Percentiles rank a stretch among this genome's conserved stretches.
These are phyloP conservation scores for Periglandula ipomoeae DNA, from an alignment of 2,329 filamentous ascomycete species.

Conservation along the genomic window DNA sequence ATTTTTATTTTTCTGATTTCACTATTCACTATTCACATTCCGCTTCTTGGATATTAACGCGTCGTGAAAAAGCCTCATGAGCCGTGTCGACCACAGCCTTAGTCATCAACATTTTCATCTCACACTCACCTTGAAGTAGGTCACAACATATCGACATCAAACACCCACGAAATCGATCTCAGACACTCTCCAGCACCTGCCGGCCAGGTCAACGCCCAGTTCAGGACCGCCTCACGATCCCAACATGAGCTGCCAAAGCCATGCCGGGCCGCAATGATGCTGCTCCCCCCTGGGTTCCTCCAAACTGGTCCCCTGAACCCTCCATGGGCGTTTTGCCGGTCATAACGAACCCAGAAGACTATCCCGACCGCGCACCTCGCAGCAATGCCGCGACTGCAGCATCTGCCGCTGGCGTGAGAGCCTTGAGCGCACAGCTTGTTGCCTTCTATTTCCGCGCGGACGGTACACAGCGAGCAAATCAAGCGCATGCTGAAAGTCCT, in stretches of 20 bases:
- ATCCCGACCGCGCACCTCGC: conserved; percentile 37
- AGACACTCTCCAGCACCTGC: background rate
- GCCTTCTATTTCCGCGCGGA: conserved; percentile 76
- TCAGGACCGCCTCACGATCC: background rate
- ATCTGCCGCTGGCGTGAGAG: conserved; percentile 78
- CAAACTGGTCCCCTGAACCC: conserved; percentile 12
- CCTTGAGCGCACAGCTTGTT: conserved; percentile 72
- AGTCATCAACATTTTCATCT: conserved; percentile 1
- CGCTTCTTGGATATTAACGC: too few species aligned
- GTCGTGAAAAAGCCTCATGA: background rate
- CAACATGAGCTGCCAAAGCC: conserved; percentile 23
- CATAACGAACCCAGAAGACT: conserved; percentile 23
- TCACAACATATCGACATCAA: background rate
- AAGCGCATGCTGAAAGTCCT: conserved; percentile 27
- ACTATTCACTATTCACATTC: too few species aligned
- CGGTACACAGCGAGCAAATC: conserved; percentile 38
- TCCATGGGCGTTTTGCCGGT: conserved; percentile 35
- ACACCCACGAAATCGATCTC: background rate
- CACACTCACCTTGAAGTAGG: background rate
- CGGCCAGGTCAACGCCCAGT: background rate
- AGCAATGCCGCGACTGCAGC: conserved; percentile 58
- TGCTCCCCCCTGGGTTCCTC: conserved; percentile 17
- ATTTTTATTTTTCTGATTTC: too few species aligned
- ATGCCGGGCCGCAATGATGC: conserved; percentile 26
- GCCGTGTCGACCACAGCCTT: background rate